These are phyloP conservation scores for Diaporthe vaccinii DNA, from an alignment of 2,329 filamentous ascomycete species.

Conservation along the genomic window DNA sequence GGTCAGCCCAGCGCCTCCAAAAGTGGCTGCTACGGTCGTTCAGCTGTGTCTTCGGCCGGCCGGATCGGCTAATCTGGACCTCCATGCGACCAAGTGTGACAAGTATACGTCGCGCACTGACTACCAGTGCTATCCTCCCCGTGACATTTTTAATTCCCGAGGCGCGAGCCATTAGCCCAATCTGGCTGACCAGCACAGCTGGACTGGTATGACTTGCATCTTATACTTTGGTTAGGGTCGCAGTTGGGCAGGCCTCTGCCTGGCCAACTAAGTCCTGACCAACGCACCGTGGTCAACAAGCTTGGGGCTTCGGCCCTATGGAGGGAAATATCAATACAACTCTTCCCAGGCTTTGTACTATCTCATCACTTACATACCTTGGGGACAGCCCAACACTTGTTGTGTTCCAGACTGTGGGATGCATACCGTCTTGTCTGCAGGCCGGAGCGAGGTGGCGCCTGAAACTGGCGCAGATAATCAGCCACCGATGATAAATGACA, in stretches of 20 bases:
- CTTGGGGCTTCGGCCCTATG: neutral
- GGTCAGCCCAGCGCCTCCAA: neutral
- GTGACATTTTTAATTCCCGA: neutral
- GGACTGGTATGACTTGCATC: neutral
- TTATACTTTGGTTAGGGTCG: neutral
- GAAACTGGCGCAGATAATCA: neutral
- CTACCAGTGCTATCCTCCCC: neutral
- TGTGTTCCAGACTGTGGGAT: neutral
- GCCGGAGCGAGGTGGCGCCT: too few species aligned
- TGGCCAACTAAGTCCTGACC: neutral
- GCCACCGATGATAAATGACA: neutral
- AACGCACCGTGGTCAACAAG: neutral
- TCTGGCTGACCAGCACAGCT: neutral
- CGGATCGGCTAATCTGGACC: conserved; percentile 6
- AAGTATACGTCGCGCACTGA: neutral
- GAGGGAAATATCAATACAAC: neutral
- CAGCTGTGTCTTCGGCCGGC: neutral
- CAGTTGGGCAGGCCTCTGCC: neutral
- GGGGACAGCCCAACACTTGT: too few species aligned
- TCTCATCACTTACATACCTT: neutral
- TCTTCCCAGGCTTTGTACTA: neutral
- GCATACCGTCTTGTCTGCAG: neutral
- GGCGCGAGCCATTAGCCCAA: neutral
- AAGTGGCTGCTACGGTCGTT: neutral
- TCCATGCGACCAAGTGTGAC: neutral